Conservation (phyloP, 192 early-diverging fungal genomes). For the Backusella luteola region DNA sequence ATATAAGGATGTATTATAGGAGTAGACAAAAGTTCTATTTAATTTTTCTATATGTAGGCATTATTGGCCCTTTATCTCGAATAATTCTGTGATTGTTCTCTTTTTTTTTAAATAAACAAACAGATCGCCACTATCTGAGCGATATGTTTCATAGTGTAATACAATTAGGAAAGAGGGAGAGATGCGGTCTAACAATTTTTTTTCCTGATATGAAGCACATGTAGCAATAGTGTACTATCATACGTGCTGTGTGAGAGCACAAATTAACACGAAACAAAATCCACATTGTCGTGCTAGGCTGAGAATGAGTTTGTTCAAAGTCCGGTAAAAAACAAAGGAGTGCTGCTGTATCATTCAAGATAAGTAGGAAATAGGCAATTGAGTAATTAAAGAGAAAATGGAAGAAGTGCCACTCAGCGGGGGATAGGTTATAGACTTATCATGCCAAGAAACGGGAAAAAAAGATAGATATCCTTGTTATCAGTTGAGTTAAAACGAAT, state of each 20-base stretch:
- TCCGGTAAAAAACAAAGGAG: neutral
- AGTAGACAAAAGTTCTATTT: neutral
- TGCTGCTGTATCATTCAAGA: neutral
- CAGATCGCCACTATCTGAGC: neutral
- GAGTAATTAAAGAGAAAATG: neutral
- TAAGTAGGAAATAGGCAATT: neutral
- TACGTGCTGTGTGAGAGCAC: neutral
- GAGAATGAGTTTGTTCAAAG: neutral
- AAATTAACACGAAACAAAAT: slow-evolving; percentile 6
- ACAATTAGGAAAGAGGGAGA: neutral
- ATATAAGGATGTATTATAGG: too few relatives aligned
- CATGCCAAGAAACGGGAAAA: neutral
- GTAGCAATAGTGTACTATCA: neutral
- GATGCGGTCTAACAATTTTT: neutral
- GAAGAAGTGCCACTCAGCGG: neutral
- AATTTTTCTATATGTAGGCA: neutral
- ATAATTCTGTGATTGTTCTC: neutral
- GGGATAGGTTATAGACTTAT: neutral
- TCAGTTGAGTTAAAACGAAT: neutral
- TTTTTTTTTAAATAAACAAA: neutral
- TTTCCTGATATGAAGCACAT: neutral
- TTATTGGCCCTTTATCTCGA: neutral
- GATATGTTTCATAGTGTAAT: neutral
- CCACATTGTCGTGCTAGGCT: neutral
- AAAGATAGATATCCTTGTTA: neutral